Base-by-base conservation (phyloP, 129 eudicot genomes). In the Helianthus tuberosus region DNA sequence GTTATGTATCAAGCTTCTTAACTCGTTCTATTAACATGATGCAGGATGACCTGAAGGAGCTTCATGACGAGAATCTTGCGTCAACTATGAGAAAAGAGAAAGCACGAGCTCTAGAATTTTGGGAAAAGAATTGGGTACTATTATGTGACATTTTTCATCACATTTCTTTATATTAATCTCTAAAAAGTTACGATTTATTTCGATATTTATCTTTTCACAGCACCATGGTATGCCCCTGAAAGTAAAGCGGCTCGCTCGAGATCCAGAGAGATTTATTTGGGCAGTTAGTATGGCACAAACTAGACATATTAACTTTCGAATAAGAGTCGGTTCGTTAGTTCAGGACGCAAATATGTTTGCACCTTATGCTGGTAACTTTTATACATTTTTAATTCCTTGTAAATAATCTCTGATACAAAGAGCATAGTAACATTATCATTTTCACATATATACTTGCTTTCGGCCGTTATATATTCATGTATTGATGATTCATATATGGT, bases 61-160 rank as follows among this genome's bases (percentile, higher is more conserved):
- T 94, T 77, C 98, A 94, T 68, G 97, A 94, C 71, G 77, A 84
- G 53, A 66, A 83, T 61, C 96, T 94, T 76, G 96, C 97, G 68
- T 81, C 88, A 25, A 78, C 81, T 47, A 83, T 94, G 89, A 87
- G 84, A 85, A 86, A 79, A 82, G 91, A 90, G 82, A 83, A 83
- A 82, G 76, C 62, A 36, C 87, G 98, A 43, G 96, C 87, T 54
- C 75, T 83, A 20, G 97, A 88, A 74, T 94, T 94, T 78, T 94
- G 98, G 98, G 93, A 88, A 70, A 94, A 81, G 63, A 94, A 94
- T 73, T 94, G 98, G 98, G 98, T 94, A 88, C 52, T 39, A 11
- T 17, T 9, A 11, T 58, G 11, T 77, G 32, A 65, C 36, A 9
- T 5, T 52, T 44, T 58, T 20, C 47, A 17, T 14, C 68, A 15